Percentiles rank a stretch among this genome's conserved stretches.
Evolutionary conservation across 495 filamentous ascomycete species (phyloP).

Genomic region (Friedmanniomyces simplex): DNA sequence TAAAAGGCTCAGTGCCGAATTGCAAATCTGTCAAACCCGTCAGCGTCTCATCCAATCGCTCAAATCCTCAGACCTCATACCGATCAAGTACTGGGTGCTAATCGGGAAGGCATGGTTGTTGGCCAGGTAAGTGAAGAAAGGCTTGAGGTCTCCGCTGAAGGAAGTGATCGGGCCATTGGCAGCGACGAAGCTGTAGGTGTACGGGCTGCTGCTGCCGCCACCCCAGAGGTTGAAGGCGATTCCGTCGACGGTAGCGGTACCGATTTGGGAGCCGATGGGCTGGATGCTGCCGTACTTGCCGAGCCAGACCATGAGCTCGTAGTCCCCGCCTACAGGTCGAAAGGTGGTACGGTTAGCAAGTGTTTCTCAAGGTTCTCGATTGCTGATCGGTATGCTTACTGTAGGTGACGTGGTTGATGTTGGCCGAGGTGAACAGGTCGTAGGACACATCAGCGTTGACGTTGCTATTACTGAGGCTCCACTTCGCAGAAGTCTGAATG

Average conservation of each 20-base stretch:
- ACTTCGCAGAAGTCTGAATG: conserved; percentile 33
- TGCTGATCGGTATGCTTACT: conserved; percentile 39
- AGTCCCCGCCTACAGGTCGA: background rate
- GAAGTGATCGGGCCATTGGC: conserved; percentile 23
- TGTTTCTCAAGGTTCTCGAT: too few species aligned
- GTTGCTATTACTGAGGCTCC: conserved; percentile 34
- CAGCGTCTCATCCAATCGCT: background rate
- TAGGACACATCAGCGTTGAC: conserved; percentile 39
- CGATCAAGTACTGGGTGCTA: conserved; percentile 36
- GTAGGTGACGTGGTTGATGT: conserved; percentile 36
- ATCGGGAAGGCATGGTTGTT: conserved; percentile 32
- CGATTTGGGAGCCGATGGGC: conserved; percentile 34
- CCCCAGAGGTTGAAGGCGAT: conserved; percentile 32
- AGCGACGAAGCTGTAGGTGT: conserved; percentile 39
- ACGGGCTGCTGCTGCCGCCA: conserved; percentile 34
- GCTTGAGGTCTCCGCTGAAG: conserved; percentile 34
- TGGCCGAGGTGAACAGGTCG: conserved; percentile 39
- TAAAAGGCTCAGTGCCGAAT: conserved; percentile 40
- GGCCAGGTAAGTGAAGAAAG: conserved; percentile 37
- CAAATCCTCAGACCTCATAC: conserved; percentile 27
- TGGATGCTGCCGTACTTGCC: conserved; percentile 30
- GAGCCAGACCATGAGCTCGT: conserved; percentile 25
- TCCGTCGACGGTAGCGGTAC: conserved; percentile 28
- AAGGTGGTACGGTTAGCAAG: too few species aligned
- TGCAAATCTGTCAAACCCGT: conserved; percentile 27